phyloP scores from a whole-genome alignment of 768 basidiomycete species.

The Epithele typhae region DNA sequence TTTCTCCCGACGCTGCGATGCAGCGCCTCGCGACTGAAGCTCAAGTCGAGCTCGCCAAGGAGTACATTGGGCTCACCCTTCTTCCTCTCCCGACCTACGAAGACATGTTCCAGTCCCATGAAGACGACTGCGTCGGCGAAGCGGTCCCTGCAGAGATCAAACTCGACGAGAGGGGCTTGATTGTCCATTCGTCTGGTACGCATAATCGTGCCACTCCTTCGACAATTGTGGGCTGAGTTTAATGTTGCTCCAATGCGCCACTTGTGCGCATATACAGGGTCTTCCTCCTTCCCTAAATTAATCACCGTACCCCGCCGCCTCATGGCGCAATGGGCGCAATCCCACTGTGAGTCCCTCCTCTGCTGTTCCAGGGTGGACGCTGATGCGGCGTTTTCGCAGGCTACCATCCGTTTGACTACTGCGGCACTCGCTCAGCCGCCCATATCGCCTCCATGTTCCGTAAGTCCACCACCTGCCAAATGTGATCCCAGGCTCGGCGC shows the following conservation, averaged over 20 bases:
- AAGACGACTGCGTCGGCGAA: not conserved
- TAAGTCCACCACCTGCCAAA: conserved; percentile 7
- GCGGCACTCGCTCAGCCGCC: conserved; percentile 10
- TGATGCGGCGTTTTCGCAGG: not conserved
- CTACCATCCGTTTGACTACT: conserved; percentile 14
- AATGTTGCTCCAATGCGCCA: not conserved
- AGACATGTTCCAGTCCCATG: conserved; percentile 9
- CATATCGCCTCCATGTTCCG: conserved; percentile 24
- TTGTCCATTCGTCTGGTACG: conserved; percentile 6
- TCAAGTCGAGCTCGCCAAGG: not conserved
- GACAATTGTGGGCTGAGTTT: not conserved
- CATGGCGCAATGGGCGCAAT: conserved; percentile 14
- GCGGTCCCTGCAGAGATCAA: not conserved
- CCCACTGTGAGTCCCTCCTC: conserved; percentile 7
- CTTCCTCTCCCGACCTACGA: conserved; percentile 14
- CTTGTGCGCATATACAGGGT: too few species aligned
- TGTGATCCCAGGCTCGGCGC: too few species aligned
- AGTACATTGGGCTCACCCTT: not conserved
- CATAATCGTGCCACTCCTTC: not conserved
- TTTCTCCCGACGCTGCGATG: conserved; percentile 4
- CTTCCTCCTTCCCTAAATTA: conserved; percentile 27
- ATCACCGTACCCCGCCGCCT: conserved; percentile 14
- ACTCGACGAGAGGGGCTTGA: not conserved
- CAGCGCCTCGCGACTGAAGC: conserved; percentile 1
- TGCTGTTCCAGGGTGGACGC: too few species aligned